phyloP scores from a whole-genome alignment of 139 green algal species.

The Chlorella sp. region DNA sequence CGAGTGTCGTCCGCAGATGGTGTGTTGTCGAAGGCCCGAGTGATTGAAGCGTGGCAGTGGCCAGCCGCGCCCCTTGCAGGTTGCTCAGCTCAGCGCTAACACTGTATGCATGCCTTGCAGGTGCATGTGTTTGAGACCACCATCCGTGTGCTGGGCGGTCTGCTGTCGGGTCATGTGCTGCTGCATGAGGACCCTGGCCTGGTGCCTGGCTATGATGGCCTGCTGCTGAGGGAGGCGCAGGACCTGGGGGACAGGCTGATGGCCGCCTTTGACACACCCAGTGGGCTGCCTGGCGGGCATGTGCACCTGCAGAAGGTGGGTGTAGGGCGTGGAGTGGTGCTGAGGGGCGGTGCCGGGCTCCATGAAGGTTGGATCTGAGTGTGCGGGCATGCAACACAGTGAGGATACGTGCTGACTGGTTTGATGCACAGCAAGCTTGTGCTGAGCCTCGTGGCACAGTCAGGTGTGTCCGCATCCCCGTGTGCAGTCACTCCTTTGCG shows the following conservation, averaged over 20 bases:
- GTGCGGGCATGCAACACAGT: too few relatives aligned
- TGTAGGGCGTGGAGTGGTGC: too few relatives aligned
- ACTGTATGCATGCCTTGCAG: too few relatives aligned
- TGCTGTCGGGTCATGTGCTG: conserved; percentile 68
- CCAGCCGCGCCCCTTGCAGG: too few relatives aligned
- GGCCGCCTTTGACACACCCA: conserved; percentile 75
- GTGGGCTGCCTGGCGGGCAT: conserved; percentile 60
- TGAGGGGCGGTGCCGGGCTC: too few relatives aligned
- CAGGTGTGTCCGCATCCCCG: not conserved
- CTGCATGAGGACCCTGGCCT: conserved; percentile 16
- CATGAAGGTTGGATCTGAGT: too few relatives aligned
- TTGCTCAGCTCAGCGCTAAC: too few relatives aligned
- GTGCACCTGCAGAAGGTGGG: conserved; percentile 59
- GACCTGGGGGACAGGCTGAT: conserved; percentile 70
- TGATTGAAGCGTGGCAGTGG: too few relatives aligned
- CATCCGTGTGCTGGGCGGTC: conserved; percentile 88
- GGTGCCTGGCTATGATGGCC: conserved; percentile 5
- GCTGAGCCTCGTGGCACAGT: not conserved
- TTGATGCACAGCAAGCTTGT: not conserved
- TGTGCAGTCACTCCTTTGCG: not conserved
- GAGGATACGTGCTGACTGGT: too few relatives aligned
- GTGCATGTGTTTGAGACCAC: conserved; percentile 89
- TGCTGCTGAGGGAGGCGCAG: conserved; percentile 48
- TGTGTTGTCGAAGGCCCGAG: too few relatives aligned
- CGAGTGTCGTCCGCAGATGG: too few relatives aligned